Base-by-base conservation (phyloP, 805 yeast species). In the Citeromyces matritensis region DNA sequence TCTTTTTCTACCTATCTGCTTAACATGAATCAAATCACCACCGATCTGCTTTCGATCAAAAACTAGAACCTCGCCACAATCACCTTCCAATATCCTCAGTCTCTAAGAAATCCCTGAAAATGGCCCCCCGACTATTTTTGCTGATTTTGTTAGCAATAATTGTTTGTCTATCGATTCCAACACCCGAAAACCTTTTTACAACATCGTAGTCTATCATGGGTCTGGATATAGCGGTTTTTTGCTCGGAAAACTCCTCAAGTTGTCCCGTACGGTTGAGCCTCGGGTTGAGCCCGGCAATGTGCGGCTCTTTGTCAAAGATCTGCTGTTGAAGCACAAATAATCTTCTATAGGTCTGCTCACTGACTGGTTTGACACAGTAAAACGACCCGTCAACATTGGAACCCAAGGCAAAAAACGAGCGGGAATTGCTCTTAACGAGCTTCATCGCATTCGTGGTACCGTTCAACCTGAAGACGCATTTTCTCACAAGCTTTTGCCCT, bases 291-390 rank as follows among this genome's bases (percentile, higher is more conserved):
- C 96, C 95, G 31, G 80, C 75, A 35, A 58, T 53, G 39, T 79
- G 85, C 25, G 60, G 61, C 35, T 79, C 81, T 41, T 80, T 80
- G 34, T 86, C 95, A 24, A 67, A 65, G 31, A 91, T 55, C 43
- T 85, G 95, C 51, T 85, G 94, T 47, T 86, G 96, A 13, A 88
- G 58, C 24, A 84, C 75, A 45, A 80, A 82, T 46, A 91, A 60
- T 35, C 93, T 62, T 50, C 95, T 66, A 53, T 84, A 91, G 9
- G 72, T 63, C 3, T 70, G 55, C 47, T 91, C 97, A 26, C 66
- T 57, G 9, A 85, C 57, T 1, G 97, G 96, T 13, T 69, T 58
- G 6, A 91, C 69, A 31, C 70, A 66, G 43, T 71, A 74, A 24
- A 91, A 51, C 0, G 86, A 74, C 0, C 98, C 98, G 43, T 86